Evolutionary conservation across 306 rosid species (phyloP), one percentile per base, ranked within the genome.

Genomic region (Fagus sylvatica): DNA sequence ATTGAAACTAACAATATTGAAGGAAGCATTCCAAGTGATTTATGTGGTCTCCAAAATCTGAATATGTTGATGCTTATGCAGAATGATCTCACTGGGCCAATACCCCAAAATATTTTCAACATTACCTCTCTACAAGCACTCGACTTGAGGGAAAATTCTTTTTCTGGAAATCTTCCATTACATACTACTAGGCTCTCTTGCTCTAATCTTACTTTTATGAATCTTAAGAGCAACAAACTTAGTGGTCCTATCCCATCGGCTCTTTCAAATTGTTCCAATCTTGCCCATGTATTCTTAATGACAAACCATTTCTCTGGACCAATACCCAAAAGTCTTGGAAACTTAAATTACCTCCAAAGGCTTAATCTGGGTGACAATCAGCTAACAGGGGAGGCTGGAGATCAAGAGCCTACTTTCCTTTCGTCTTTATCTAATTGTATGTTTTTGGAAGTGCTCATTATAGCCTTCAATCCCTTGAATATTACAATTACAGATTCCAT

Each of bases 221-320:
- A 0, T 0, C 4, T 65, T 7, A n/a, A n/a, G n/a, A n/a, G n/a
- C n/a, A 37, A 65, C 71, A 8, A 17, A 17, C 1, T 37, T 37
- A 17, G 6, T 17, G 49, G 71, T 16, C 71, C 2, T 37, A 17
- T 37, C 32, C 13, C 71, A 36, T 37, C 71, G 0, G 16, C 1
- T 65, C 49, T 65, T 65, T 65, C 71, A 39, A 65, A 65, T 39
- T 65, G 71, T 65, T 65, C 71, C 7, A 17, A 65, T 0, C 71
- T 65, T 12, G 12, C 17, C 5, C 0, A n/a, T n/a, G n/a, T n/a
- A n/a, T n/a, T n/a, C n/a, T n/a, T n/a, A n/a, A n/a, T n/a, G n/a
- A n/a, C n/a, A n/a, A n/a, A n/a, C n/a, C n/a, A n/a, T n/a, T n/a
- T 66, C 16, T 17, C 71, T 17, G 49, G 49, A 66, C 71, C 71